Conservation (phyloP, 148 eudicot genomes). For the Cornus kousa region DNA sequence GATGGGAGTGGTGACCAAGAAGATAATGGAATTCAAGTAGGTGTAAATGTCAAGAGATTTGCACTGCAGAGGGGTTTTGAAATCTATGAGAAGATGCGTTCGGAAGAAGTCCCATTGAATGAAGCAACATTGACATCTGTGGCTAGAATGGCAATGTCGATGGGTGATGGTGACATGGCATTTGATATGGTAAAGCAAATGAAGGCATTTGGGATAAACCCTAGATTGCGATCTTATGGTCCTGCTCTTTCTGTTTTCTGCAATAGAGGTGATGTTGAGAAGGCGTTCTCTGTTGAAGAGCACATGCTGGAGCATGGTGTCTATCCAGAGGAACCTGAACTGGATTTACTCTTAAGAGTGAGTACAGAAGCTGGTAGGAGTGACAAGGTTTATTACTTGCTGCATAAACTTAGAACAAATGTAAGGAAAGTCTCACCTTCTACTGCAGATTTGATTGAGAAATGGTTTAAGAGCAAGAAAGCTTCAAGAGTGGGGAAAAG, state of each 20-base stretch:
- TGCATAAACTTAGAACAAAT: conserved; percentile 70
- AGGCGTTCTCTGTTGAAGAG: conserved; percentile 73
- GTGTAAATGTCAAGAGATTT: conserved; percentile 56
- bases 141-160: conserved; percentile 83
- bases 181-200: conserved; percentile 78
- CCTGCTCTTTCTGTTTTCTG: conserved; percentile 75
- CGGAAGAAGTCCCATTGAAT: conserved; percentile 62
- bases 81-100: conserved; percentile 61
- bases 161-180: conserved; percentile 86
- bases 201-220: conserved; percentile 65
- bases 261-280: conserved; percentile 55
- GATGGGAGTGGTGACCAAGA: conserved; percentile 23
- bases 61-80: conserved; percentile 74
- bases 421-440: conserved; percentile 58
- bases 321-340: conserved; percentile 80
- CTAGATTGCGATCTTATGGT: conserved; percentile 76
- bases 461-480: conserved; percentile 64
- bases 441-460: conserved; percentile 63
- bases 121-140: conserved; percentile 85
- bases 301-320: conserved; percentile 84
- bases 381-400: conserved; percentile 71
- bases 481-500: conserved; percentile 75
- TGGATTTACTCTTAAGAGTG: conserved; percentile 68
- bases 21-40: conserved; percentile 44
- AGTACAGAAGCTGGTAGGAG: conserved; percentile 59